Percentiles rank a stretch among this genome's conserved stretches.
phyloP scores from a whole-genome alignment of 352 stramenopile genomes.

The Poterioochromonas sp. region DNA sequence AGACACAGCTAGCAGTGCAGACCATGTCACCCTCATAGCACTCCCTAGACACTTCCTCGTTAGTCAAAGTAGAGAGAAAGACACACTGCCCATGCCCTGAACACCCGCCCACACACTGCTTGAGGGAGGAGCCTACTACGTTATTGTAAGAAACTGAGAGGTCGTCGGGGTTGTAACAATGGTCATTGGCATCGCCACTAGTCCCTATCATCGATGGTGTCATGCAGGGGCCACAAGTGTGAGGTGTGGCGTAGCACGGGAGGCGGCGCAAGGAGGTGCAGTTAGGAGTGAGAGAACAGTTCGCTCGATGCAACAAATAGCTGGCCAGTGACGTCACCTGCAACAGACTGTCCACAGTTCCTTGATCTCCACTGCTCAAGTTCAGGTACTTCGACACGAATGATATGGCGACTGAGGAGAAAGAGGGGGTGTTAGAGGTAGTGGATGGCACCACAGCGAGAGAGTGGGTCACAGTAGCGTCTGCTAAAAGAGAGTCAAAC shows the following conservation, averaged over 20 bases:
- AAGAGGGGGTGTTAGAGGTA: no score
- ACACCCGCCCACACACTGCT: no score
- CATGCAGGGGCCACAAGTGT: slow-evolving; percentile 29
- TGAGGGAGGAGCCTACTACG: no score
- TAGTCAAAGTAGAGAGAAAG: neutral
- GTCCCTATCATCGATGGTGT: neutral
- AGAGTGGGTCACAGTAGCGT: no score
- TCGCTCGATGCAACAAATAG: neutral
- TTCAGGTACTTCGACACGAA: no score
- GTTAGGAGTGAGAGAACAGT: slow-evolving; percentile 24
- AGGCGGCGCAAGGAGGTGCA: neutral
- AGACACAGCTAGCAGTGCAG: neutral
- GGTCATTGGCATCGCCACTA: neutral
- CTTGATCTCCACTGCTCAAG: no score
- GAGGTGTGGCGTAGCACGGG: neutral
- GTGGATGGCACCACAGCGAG: no score
- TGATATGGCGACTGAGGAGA: no score
- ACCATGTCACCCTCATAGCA: neutral
- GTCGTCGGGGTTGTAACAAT: no score
- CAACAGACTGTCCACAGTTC: neutral
- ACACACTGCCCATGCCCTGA: neutral
- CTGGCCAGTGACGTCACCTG: neutral
- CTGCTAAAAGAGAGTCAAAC: no score
- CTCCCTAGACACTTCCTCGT: neutral
- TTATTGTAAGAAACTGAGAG: no score